Conservation (phyloP, 805 yeast species). For the Yarrowia deformans region DNA sequence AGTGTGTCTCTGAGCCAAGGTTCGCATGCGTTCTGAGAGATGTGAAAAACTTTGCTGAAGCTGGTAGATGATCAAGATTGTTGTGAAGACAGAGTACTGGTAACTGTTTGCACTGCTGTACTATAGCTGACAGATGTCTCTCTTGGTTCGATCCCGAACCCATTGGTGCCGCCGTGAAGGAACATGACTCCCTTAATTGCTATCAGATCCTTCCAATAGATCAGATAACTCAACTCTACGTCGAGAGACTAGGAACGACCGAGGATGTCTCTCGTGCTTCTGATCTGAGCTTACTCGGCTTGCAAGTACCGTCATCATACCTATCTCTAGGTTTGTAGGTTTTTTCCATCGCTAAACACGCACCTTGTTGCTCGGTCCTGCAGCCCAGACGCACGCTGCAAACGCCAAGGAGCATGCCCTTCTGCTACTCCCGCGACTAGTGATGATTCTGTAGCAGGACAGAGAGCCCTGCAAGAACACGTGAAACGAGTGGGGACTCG, state of each 20-base stretch:
- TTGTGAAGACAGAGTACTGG: background rate
- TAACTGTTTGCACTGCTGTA: no score
- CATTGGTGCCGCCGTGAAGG: no score
- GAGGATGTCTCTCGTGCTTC: background rate
- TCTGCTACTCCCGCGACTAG: background rate
- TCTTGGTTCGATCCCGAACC: no score
- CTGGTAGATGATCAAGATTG: background rate
- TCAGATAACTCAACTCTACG: slow-evolving; percentile 7
- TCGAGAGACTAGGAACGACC: background rate
- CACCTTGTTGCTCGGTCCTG: slow-evolving; percentile 11
- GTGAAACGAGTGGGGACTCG: background rate
- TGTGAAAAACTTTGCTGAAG: background rate
- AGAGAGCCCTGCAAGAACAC: background rate
- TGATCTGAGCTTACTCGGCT: slow-evolving; percentile 1
- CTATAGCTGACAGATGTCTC: no score
- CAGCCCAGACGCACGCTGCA: slow-evolving; percentile 3
- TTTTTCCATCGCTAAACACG: background rate
- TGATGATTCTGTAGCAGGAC: background rate
- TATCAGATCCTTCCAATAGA: background rate
- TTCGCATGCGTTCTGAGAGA: background rate
- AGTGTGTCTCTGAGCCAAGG: background rate
- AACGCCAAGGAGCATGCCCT: background rate
- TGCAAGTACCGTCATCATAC: background rate
- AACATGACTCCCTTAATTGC: no score
- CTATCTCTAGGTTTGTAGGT: slow-evolving; percentile 24